phyloP scores from a whole-genome alignment of 257 asterid genomes.

The Mentha longifolia region DNA sequence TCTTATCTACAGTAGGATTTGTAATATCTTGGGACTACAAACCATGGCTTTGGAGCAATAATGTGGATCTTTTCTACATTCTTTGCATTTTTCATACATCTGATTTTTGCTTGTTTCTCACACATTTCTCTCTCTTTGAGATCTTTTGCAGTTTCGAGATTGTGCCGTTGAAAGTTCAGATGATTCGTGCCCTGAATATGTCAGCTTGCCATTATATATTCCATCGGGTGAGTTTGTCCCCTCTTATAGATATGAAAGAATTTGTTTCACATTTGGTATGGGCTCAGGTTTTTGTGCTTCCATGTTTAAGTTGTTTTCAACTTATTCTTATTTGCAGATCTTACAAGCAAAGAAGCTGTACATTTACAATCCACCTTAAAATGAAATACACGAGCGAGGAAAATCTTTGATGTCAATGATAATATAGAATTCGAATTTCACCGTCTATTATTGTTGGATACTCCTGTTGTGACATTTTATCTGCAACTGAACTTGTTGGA shows the following conservation, averaged over 20 bases:
- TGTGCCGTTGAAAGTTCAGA: slow-evolving; percentile 50
- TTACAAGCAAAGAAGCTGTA: slow-evolving; percentile 25
- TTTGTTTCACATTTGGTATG: background rate
- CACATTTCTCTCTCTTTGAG: slow-evolving; percentile 8
- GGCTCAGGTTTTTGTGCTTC: background rate
- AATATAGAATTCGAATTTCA: background rate
- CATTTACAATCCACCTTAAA: slow-evolving; percentile 29
- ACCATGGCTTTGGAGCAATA: too few species aligned
- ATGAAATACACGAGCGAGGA: slow-evolving; percentile 15
- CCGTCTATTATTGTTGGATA: background rate
- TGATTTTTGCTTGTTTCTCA: background rate
- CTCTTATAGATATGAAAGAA: background rate
- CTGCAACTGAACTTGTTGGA: background rate
- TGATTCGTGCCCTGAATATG: slow-evolving; percentile 63
- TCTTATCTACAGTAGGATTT: too few species aligned
- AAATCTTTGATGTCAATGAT: background rate
- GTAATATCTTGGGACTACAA: too few species aligned
- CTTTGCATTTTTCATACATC: too few species aligned
- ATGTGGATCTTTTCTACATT: too few species aligned
- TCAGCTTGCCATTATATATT: slow-evolving; percentile 68
- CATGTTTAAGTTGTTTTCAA: background rate
- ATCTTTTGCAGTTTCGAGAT: slow-evolving; percentile 67
- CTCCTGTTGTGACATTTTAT: slow-evolving; percentile 4
- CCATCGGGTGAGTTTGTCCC: slow-evolving; percentile 48
- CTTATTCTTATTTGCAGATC: slow-evolving; percentile 35